Percentiles rank a stretch among this genome's conserved stretches.
Evolutionary conservation across 129 eudicot genomes (phyloP).

Genomic region (Silybum marianum): DNA sequence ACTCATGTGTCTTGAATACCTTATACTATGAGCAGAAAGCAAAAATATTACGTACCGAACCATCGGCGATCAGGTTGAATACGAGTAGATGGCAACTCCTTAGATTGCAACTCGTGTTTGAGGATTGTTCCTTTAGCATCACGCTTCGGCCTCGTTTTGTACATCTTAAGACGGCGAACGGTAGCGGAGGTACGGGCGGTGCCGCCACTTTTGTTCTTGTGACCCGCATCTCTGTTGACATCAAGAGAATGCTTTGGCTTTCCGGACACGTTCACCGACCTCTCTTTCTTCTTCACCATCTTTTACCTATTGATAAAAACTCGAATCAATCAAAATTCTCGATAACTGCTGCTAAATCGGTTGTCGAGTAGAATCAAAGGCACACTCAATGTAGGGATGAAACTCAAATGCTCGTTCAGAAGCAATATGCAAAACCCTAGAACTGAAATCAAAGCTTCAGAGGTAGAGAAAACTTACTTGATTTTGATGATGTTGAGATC

Average conservation of each 20-base stretch:
- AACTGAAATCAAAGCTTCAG: neutral
- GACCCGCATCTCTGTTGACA: constrained; percentile 55
- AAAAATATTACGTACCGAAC: constrained; percentile 56
- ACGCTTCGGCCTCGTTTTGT: constrained; percentile 73
- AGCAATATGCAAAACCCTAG: neutral
- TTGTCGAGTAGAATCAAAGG: neutral
- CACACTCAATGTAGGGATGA: neutral
- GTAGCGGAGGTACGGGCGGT: constrained; percentile 80
- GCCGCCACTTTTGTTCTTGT: constrained; percentile 49
- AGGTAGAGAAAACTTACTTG: neutral
- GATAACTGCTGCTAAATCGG: neutral
- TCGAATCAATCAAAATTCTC: neutral
- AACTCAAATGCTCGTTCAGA: neutral
- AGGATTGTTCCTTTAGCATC: constrained; percentile 57
- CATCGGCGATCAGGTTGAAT: constrained; percentile 83
- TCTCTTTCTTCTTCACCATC: constrained; percentile 79
- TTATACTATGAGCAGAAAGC: neutral
- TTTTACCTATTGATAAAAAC: neutral
- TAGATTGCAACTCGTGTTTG: constrained; percentile 65
- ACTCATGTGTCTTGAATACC: neutral
- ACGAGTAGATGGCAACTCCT: constrained; percentile 76
- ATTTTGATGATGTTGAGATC: neutral
- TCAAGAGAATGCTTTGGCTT: constrained; percentile 94
- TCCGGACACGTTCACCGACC: constrained; percentile 78
- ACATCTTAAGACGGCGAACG: constrained; percentile 97